phyloP scores from a whole-genome alignment of 768 basidiomycete genomes.

The Nevesoporus exiguus region DNA sequence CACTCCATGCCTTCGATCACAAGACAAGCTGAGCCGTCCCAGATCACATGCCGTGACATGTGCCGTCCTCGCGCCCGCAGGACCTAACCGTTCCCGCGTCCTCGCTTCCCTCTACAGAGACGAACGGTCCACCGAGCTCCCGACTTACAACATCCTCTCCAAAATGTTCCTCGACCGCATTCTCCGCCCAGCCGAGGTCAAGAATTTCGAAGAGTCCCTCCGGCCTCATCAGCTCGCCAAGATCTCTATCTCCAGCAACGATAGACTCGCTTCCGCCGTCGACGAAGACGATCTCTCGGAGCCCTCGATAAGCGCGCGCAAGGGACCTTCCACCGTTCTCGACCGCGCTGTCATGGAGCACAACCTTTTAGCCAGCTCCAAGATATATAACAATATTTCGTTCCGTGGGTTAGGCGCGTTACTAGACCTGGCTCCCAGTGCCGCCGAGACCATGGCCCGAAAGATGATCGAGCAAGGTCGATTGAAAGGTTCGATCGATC shows the following conservation, averaged over 20 bases:
- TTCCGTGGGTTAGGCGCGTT: constrained; percentile 91
- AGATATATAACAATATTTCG: constrained; percentile 97
- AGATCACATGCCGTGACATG: constrained; percentile 93
- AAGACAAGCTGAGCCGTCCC: constrained; percentile 9
- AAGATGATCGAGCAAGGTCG: constrained; percentile 99
- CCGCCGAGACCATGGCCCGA: constrained; percentile 95
- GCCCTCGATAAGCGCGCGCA: constrained; percentile 66
- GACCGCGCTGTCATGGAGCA: constrained; percentile 99
- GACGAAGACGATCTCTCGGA: constrained; percentile 55
- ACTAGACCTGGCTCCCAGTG: constrained; percentile 84
- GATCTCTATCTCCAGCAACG: constrained; percentile 80
- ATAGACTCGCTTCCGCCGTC: constrained; percentile 66
- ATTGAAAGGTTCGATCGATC: constrained; percentile 89
- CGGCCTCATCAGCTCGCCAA: constrained; percentile 94
- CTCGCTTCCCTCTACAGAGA: constrained; percentile 92
- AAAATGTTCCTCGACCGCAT: constrained; percentile 99
- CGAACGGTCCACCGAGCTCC: constrained; percentile 78
- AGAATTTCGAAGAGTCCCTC: constrained; percentile 83
- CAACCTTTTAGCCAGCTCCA: constrained; percentile 93
- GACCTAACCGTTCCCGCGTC: constrained; percentile 91
- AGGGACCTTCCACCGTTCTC: constrained; percentile 91
- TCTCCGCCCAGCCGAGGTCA: constrained; percentile 83
- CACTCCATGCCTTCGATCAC: constrained; percentile 2
- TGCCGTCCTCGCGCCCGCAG: constrained; percentile 94
- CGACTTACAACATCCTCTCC: constrained; percentile 84